Percentiles rank a stretch among this genome's conserved stretches.
Evolutionary conservation across 2,329 filamentous ascomycete genomes (phyloP).

Genomic region (Helotiales sp.): DNA sequence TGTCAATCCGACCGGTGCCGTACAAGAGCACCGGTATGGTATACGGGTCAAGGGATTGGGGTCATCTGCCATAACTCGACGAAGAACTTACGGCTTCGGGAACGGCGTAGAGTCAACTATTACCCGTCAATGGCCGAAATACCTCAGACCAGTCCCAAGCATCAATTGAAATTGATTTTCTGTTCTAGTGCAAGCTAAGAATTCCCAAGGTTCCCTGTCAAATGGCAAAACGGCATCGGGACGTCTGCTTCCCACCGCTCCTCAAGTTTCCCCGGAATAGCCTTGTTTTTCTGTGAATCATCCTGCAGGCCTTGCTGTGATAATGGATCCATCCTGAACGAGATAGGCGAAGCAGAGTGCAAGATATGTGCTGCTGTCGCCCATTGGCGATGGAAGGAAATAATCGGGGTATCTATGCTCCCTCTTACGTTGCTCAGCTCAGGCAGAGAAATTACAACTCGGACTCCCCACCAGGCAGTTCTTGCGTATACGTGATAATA

Average conservation of each 20-base stretch:
- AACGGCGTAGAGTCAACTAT: constrained; percentile 3
- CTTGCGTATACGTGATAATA: neutral
- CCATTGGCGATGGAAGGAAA: neutral
- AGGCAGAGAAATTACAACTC: constrained; percentile 16
- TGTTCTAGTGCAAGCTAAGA: neutral
- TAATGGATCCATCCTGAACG: constrained; percentile 1
- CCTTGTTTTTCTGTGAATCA: constrained; percentile 19
- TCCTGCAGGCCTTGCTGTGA: constrained; percentile 1
- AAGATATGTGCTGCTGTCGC: neutral
- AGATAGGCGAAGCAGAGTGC: neutral
- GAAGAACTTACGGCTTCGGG: constrained; percentile 10
- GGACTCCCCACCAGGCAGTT: constrained; percentile 12
- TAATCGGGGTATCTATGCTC: constrained; percentile 23
- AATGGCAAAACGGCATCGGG: neutral
- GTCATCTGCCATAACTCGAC: constrained; percentile 17
- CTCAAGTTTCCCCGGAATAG: constrained; percentile 14
- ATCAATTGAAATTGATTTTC: neutral
- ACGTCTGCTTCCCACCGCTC: neutral
- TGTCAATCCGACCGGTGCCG: neutral
- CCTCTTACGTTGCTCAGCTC: constrained; percentile 20
- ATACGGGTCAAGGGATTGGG: neutral
- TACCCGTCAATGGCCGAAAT: constrained; percentile 24
- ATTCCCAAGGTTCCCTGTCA: neutral
- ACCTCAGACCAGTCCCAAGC: constrained; percentile 17
- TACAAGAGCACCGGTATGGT: neutral